phyloP scores from a whole-genome alignment of 768 basidiomycete genomes.

The Serendipita indica region DNA sequence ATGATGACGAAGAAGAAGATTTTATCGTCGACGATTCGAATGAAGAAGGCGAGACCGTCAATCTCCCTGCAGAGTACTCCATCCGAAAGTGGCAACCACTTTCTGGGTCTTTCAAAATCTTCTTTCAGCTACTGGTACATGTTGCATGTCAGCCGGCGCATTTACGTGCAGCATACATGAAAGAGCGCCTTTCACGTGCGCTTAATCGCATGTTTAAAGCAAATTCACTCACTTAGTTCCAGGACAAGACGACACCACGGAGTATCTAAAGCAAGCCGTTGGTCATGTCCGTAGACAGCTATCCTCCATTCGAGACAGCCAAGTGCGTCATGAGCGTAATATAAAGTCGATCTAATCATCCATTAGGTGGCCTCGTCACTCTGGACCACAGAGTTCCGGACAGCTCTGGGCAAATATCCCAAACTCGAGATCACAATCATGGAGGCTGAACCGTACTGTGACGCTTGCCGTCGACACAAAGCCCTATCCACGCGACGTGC shows the following conservation, averaged over 20 bases:
- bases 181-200: neutral
- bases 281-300: neutral
- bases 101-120: neutral
- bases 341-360: neutral
- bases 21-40: neutral
- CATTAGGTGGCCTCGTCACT: neutral
- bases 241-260: neutral
- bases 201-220: neutral
- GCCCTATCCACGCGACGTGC: neutral
- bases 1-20: neutral
- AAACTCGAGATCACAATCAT: neutral
- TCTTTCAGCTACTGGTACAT: slow-evolving; percentile 7
- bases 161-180: neutral
- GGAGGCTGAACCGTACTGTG: slow-evolving; percentile 1
- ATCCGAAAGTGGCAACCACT: neutral
- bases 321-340: neutral
- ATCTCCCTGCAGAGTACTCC: neutral
- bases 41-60: neutral
- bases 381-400: neutral
- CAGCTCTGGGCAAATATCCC: neutral
- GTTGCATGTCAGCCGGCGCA: slow-evolving; percentile 7
- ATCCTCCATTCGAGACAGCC: neutral
- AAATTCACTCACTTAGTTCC: neutral
- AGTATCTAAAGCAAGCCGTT: neutral
- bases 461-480: neutral